These are phyloP conservation scores for Leishmania mexicana DNA, from an alignment of 208 protist genomes.

Conservation along the genomic window DNA sequence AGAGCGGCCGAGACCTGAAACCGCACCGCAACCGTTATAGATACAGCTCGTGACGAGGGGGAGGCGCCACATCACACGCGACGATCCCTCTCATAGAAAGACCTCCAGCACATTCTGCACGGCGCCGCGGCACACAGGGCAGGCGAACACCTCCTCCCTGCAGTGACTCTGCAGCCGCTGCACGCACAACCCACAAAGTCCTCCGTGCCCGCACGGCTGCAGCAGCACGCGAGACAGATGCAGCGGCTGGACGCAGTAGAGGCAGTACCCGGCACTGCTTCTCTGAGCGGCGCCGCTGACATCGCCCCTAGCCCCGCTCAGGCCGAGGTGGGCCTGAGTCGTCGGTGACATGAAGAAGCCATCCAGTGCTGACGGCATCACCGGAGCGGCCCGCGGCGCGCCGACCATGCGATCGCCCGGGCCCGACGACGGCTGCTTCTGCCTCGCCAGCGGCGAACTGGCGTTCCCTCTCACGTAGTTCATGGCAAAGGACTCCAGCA, in stretches of 20 bases:
- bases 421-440: not conserved
- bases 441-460: not conserved
- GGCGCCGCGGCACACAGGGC: slow-evolving; percentile 45
- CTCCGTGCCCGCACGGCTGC: slow-evolving; percentile 70
- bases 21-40: not conserved
- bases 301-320: not conserved
- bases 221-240: slow-evolving; percentile 39
- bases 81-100: slow-evolving; percentile 21
- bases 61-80: not conserved
- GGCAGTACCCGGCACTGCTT: slow-evolving; percentile 34
- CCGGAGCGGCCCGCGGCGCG: not conserved
- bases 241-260: slow-evolving; percentile 47
- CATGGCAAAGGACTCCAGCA: slow-evolving; percentile 28
- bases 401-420: not conserved
- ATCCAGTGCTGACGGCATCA: slow-evolving; percentile 18
- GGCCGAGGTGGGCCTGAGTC: not conserved
- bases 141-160: slow-evolving; percentile 47
- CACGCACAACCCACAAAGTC: slow-evolving; percentile 53
- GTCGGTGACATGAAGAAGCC: slow-evolving; percentile 20
- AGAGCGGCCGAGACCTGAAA: not conserved
- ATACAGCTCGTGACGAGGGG: not conserved
- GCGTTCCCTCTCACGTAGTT: not conserved
- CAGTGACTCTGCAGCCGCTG: slow-evolving; percentile 44
- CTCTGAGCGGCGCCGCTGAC: not conserved
- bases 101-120: slow-evolving; percentile 44